These are phyloP conservation scores for Chrysoporthe deuterocubensis DNA, from an alignment of 2,329 filamentous ascomycete genomes.

Conservation along the genomic window DNA sequence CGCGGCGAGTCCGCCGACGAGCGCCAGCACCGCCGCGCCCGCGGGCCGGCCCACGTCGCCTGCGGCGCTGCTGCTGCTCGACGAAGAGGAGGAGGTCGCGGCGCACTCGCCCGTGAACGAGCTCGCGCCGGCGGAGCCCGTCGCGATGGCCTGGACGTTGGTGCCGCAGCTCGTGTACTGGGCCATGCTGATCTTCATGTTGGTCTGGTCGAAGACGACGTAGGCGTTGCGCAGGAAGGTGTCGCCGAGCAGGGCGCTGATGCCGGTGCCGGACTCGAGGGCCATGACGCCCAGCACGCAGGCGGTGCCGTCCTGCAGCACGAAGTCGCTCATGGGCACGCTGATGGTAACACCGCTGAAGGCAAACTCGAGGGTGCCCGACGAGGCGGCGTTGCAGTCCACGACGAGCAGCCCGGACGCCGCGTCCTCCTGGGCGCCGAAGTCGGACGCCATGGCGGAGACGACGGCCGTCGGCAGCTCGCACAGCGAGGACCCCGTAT, in stretches of 20 bases:
- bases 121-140: constrained; percentile 23
- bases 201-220: constrained; percentile 40
- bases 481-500: constrained; percentile 70
- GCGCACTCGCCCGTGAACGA: constrained; percentile 32
- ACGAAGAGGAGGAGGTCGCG: background rate
- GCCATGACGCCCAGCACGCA: constrained; percentile 34
- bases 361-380: constrained; percentile 43
- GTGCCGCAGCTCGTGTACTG: constrained; percentile 39
- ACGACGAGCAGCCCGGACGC: constrained; percentile 48
- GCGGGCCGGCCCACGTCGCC: constrained; percentile 14
- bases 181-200: constrained; percentile 37
- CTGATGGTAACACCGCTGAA: constrained; percentile 44
- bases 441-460: constrained; percentile 45
- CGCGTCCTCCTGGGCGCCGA: constrained; percentile 50
- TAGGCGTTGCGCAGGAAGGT: constrained; percentile 40
- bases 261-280: constrained; percentile 30
- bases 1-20: constrained; percentile 21
- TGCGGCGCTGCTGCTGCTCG: background rate
- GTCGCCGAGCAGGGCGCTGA: constrained; percentile 37
- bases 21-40: constrained; percentile 17
- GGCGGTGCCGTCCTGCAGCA: constrained; percentile 32
- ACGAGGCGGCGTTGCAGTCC: constrained; percentile 40
- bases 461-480: constrained; percentile 65
- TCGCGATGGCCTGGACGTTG: constrained; percentile 36
- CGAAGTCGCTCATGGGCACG: constrained; percentile 45